phyloP scores from a whole-genome alignment of 169 alveolate genomes.

The Cytauxzoon felis region DNA sequence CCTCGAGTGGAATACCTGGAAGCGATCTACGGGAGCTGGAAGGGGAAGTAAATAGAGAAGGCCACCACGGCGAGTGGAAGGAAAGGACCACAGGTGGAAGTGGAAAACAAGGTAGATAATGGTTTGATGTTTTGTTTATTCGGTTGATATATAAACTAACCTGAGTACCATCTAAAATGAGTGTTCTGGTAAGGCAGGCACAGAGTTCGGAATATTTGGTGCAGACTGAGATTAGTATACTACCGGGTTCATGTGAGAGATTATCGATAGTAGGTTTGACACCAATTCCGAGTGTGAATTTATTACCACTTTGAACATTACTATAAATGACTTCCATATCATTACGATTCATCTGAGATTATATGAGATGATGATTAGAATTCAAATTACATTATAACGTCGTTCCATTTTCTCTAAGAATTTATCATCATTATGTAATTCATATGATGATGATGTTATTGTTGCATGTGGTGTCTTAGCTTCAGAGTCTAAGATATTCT shows the following conservation, averaged over 20 bases:
- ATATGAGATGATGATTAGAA: neutral
- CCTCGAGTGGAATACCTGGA: no score
- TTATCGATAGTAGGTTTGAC: slow-evolving; percentile 61
- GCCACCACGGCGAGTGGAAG: no score
- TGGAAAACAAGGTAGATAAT: no score
- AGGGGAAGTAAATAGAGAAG: no score
- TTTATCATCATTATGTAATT: slow-evolving; percentile 61
- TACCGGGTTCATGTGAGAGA: slow-evolving; percentile 72
- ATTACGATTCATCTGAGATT: slow-evolving; percentile 33
- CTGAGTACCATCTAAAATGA: slow-evolving; percentile 66
- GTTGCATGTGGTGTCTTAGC: slow-evolving; percentile 63
- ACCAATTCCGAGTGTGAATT: slow-evolving; percentile 62
- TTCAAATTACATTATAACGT: slow-evolving; percentile 29
- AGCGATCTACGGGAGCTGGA: no score
- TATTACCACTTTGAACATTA: slow-evolving; percentile 75
- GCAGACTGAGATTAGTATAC: slow-evolving; percentile 70
- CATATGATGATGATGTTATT: slow-evolving; percentile 59
- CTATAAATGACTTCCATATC: slow-evolving; percentile 74
- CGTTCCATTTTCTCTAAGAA: slow-evolving; percentile 65
- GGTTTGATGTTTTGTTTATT: neutral
- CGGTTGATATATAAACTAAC: neutral
- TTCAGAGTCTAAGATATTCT: slow-evolving; percentile 72
- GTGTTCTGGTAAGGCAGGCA: slow-evolving; percentile 72
- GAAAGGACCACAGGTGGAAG: no score
- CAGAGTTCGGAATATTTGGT: slow-evolving; percentile 70